These are phyloP conservation scores for Aspergillus pseudoterreus DNA, from an alignment of 2,329 filamentous ascomycete species.

Conservation along the genomic window DNA sequence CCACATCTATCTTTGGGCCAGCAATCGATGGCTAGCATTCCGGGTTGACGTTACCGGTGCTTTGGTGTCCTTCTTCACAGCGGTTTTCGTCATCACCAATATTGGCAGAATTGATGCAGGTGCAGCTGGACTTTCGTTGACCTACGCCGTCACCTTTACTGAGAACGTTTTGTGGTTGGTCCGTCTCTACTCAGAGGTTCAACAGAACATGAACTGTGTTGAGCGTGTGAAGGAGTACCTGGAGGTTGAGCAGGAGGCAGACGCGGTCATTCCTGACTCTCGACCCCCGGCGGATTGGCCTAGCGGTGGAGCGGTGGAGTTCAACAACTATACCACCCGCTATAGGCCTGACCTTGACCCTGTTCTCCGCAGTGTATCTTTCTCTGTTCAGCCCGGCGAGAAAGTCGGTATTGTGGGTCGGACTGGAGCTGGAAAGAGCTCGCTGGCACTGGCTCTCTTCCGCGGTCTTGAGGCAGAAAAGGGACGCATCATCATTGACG, in stretches of 20 bases:
- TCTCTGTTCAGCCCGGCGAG: conserved; percentile 80
- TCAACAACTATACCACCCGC: conserved; percentile 81
- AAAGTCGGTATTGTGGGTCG: conserved; percentile 96
- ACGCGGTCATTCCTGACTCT: conserved; percentile 70
- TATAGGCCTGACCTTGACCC: conserved; percentile 85
- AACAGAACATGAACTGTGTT: conserved; percentile 99
- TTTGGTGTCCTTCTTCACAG: conserved; percentile 88
- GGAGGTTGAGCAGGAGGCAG: conserved; percentile 90
- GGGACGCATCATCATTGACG: conserved; percentile 86
- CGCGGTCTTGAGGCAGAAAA: conserved; percentile 85
- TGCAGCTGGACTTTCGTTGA: conserved; percentile 87
- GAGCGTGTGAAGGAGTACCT: conserved; percentile 97
- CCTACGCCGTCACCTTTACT: conserved; percentile 93
- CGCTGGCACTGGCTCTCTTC: conserved; percentile 87
- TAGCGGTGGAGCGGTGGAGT: conserved; percentile 77
- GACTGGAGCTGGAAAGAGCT: conserved; percentile 95
- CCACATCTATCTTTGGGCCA: conserved; percentile 94
- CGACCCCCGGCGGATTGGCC: conserved; percentile 82
- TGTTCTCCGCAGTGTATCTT: conserved; percentile 77
- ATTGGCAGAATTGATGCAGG: conserved; percentile 83
- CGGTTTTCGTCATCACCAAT: conserved; percentile 81
- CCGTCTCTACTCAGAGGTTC: conserved; percentile 86
- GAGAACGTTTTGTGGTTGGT: conserved; percentile 98
- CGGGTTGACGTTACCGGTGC: conserved; percentile 88
- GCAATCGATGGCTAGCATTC: conserved; percentile 94